Evolutionary conservation across 2,329 filamentous ascomycete species (phyloP).

Genomic region (Leptographium flavum): DNA sequence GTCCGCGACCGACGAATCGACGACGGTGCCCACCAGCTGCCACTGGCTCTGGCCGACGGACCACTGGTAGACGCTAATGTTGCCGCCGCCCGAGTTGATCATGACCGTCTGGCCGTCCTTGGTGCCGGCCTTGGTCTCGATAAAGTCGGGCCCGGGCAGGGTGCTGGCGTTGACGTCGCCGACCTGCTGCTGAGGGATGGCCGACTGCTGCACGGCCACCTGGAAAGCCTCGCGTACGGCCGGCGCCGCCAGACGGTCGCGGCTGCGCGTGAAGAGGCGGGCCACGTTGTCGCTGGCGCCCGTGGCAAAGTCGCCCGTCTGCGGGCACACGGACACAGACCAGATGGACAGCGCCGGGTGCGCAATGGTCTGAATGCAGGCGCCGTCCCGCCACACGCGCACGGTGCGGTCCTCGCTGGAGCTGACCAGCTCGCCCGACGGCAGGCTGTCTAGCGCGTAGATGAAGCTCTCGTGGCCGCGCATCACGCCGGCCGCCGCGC

Average conservation of each 20-base stretch:
- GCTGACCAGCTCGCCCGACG: slow-evolving; percentile 79
- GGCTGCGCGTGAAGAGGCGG: slow-evolving; percentile 66
- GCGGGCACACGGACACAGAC: slow-evolving; percentile 68
- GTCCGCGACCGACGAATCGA: slow-evolving; percentile 34
- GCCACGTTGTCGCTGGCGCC: slow-evolving; percentile 81
- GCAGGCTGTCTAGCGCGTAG: slow-evolving; percentile 65
- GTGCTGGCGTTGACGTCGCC: slow-evolving; percentile 76
- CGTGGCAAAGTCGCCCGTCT: slow-evolving; percentile 84
- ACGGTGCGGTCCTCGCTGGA: slow-evolving; percentile 90
- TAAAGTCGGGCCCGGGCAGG: slow-evolving; percentile 75
- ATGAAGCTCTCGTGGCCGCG: slow-evolving; percentile 91
- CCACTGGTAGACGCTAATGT: slow-evolving; percentile 80
- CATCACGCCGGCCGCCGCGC: slow-evolving; percentile 61
- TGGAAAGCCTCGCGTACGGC: slow-evolving; percentile 62
- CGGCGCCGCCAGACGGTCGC: slow-evolving; percentile 54
- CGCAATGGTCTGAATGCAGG: slow-evolving; percentile 90
- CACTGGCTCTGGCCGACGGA: slow-evolving; percentile 56
- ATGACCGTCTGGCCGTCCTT: slow-evolving; percentile 94
- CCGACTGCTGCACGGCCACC: slow-evolving; percentile 64
- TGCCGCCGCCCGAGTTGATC: slow-evolving; percentile 70
- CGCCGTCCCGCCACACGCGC: slow-evolving; percentile 67
- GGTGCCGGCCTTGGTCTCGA: slow-evolving; percentile 69
- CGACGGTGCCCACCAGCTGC: slow-evolving; percentile 86
- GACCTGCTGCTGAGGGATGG: slow-evolving; percentile 77
- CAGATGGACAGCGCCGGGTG: slow-evolving; percentile 95